Percentiles rank a stretch among this genome's conserved stretches.
Conservation (phyloP, 176 grass and related monocot genomes). For the Chloris gayana region DNA sequence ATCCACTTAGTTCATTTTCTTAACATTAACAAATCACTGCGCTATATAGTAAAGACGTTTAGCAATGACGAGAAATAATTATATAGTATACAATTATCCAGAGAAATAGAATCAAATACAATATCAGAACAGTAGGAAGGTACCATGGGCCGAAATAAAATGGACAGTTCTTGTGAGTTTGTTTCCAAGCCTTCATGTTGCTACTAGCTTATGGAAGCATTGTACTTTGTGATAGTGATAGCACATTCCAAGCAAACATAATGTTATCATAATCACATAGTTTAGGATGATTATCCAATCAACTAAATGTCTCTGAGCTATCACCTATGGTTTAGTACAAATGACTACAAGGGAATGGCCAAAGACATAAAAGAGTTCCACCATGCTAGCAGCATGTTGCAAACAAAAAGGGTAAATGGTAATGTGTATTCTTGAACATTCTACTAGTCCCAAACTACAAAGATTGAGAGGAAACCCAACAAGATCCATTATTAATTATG, state of each 20-base stretch:
- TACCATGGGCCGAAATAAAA: slow-evolving; percentile 12
- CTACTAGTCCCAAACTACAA: not conserved
- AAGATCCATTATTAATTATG: not conserved
- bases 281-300: not conserved
- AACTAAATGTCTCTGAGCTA: not conserved
- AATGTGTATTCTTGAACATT: not conserved
- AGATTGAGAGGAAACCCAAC: not conserved
- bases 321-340: slow-evolving; percentile 13
- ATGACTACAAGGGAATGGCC: slow-evolving; percentile 11
- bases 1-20: slow-evolving; percentile 10
- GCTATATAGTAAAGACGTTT: slow-evolving; percentile 10
- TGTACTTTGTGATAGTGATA: too few species aligned
- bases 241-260: slow-evolving; percentile 16
- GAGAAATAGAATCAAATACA: not conserved
- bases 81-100: not conserved
- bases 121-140: not conserved
- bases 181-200: not conserved
- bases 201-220: not conserved
- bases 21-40: not conserved
- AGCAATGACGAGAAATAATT: not conserved
- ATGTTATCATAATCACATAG: not conserved
- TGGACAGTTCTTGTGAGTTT: not conserved
- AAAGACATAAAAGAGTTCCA: not conserved
- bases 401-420: not conserved
- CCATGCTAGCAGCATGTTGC: not conserved